Percentiles rank a stretch among this genome's conserved stretches.
phyloP scores from a whole-genome alignment of 331 rosid species.

The Dryas integrifolia region DNA sequence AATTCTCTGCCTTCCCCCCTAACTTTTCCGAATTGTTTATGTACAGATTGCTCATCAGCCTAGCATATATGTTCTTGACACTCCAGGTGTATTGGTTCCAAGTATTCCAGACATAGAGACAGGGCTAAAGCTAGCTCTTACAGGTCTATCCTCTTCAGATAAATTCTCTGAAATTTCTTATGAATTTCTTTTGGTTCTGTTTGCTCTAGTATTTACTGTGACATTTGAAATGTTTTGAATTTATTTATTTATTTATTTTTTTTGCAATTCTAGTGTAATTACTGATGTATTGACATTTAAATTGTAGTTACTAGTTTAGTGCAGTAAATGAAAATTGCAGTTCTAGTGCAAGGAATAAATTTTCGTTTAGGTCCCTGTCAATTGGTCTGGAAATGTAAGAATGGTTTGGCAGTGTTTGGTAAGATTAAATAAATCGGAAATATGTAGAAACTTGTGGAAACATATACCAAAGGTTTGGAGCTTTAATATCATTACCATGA shows the following conservation, averaged over 20 bases:
- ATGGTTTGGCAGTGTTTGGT: neutral
- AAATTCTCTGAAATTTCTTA: neutral
- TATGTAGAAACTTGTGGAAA: neutral
- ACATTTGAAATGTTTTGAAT: neutral
- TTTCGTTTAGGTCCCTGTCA: neutral
- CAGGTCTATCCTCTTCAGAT: constrained; percentile 46
- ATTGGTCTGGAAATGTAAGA: neutral
- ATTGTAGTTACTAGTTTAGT: no score
- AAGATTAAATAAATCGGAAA: neutral
- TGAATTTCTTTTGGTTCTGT: neutral
- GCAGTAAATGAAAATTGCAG: neutral
- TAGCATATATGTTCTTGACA: constrained; percentile 84
- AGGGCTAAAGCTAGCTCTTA: constrained; percentile 89
- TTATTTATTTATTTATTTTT: no score
- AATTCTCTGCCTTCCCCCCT: constrained; percentile 5
- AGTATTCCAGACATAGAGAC: constrained; percentile 84
- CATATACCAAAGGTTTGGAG: neutral
- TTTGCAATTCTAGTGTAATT: neutral
- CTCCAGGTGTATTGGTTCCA: constrained; percentile 87
- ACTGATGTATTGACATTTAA: neutral
- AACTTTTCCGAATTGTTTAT: constrained; percentile 19
- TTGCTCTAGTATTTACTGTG: neutral
- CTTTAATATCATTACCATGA: neutral
- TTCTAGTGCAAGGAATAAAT: neutral
- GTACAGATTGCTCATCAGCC: constrained; percentile 85